phyloP scores from a whole-genome alignment of 768 basidiomycete species.

The Coprinopsis marcescibilis region DNA sequence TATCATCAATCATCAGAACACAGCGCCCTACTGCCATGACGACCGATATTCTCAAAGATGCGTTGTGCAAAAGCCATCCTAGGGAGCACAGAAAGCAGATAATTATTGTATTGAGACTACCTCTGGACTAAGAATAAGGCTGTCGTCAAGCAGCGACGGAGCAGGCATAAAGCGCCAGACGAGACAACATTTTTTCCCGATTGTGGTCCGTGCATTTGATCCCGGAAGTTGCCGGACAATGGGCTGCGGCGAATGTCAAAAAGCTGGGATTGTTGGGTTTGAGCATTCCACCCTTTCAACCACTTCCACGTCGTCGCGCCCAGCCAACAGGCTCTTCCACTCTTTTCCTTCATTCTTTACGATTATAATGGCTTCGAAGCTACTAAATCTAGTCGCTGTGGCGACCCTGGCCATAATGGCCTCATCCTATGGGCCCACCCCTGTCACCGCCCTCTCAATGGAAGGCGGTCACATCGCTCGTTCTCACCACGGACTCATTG shows the following conservation, averaged over 20 bases:
- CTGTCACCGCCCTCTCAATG: constrained; percentile 49
- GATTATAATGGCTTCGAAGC: constrained; percentile 41
- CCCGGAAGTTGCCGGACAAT: constrained; percentile 8
- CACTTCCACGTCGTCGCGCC: constrained; percentile 13
- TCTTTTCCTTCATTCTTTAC: constrained; percentile 21
- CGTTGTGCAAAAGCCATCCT: no score
- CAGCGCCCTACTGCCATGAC: neutral
- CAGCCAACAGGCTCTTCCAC: constrained; percentile 18
- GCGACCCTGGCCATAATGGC: constrained; percentile 53
- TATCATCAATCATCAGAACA: constrained; percentile 41
- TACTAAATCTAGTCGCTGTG: constrained; percentile 55
- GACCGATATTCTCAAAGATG: no score
- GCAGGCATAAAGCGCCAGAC: no score
- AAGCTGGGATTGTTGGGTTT: neutral
- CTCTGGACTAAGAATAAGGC: no score
- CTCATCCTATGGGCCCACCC: constrained; percentile 38
- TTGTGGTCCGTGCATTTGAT: constrained; percentile 10
- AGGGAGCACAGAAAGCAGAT: no score
- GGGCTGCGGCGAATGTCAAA: neutral
- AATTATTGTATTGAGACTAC: no score
- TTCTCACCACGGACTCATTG: constrained; percentile 33
- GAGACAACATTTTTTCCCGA: neutral
- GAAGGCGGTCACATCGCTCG: constrained; percentile 38
- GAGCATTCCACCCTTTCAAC: neutral
- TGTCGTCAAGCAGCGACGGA: no score